Evolutionary conservation across 495 filamentous ascomycete species (phyloP).

Genomic region (Hyaloscypha bicolor): DNA sequence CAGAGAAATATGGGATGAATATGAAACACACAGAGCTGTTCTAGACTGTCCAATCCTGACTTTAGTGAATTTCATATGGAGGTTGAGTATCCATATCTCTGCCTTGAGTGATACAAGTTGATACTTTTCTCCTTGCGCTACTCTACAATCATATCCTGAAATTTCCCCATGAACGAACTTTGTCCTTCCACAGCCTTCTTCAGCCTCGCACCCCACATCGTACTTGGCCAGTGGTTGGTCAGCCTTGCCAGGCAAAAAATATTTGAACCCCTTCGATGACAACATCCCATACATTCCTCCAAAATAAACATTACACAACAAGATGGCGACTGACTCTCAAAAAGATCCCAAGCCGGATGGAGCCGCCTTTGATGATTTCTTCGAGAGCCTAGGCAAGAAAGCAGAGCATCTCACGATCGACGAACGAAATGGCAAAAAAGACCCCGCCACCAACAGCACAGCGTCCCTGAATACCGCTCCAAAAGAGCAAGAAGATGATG

Average conservation of each 20-base stretch:
- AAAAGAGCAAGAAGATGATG: slow-evolving; percentile 25
- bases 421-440: slow-evolving; percentile 16
- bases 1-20: too few relatives aligned
- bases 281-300: slow-evolving; percentile 25
- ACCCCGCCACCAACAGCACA: neutral
- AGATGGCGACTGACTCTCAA: slow-evolving; percentile 23
- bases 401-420: slow-evolving; percentile 43
- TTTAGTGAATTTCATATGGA: too few relatives aligned
- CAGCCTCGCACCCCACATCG: slow-evolving; percentile 17
- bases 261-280: slow-evolving; percentile 13
- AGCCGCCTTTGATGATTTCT: slow-evolving; percentile 43
- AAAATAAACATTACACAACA: slow-evolving; percentile 31
- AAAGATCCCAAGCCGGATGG: slow-evolving; percentile 32
- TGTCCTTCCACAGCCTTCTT: slow-evolving; percentile 6
- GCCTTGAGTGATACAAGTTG: neutral
- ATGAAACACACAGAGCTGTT: neutral
- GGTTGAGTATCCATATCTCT: neutral
- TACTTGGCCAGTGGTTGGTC: neutral
- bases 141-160: neutral
- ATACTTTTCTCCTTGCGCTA: neutral
- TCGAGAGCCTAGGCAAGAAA: slow-evolving; percentile 57
- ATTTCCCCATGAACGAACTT: neutral
- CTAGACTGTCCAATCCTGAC: too few relatives aligned
- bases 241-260: slow-evolving; percentile 20
- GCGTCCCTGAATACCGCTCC: neutral